Base-by-base conservation (phyloP, 108 stramenopile genomes). In the Conticribra guillardii region DNA sequence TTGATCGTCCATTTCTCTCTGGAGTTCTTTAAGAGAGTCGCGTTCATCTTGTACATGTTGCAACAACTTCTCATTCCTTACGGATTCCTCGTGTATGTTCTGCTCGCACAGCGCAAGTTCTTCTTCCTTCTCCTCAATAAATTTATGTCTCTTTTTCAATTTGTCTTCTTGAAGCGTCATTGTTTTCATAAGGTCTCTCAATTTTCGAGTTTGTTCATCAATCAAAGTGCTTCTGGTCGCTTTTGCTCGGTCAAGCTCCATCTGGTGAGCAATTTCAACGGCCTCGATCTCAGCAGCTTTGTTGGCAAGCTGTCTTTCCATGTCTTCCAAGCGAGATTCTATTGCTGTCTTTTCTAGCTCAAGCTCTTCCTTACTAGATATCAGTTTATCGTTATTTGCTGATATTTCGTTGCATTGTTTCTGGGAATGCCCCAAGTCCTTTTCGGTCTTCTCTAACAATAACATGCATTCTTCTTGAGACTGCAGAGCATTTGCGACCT, bases 131-230 rank as follows among this genome's bases (percentile, higher is more conserved):
- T 71, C 33, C 66, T 79, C 60, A 23, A 79, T 65, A 1, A 58
- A 46, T 41, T 60, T 58, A 19, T 79, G 77, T 54, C 71, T 79
- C 60, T 67, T 71, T 37, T 62, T 69, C 31, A 79, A 31, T 50
- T 54, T 71, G 19, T 71, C 59, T 16, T 79, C 70, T 54, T 79
- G 70, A 8, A 71, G 19, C 31, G 77, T 79, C 9, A 79, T 61
- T 0, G 64, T 46, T 21, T 67, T 52, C 77, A 79, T 79, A 0
- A 79, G 60, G n/a, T 71, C 59, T 45, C 64, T 71, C 65, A 79
- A 64, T 21, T 71, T 79, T 55, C 70, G 64, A 18, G 77, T 63
- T 55, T 79, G 69, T 41, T 79, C 58, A 16, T 79, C 70, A 55
- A 71, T 56, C 21, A 52, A 64, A 67, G 60, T 33, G 32, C 69